phyloP scores from a whole-genome alignment of 1,284 basidiomycete genomes.

The Fomitiporia mediterranea region DNA sequence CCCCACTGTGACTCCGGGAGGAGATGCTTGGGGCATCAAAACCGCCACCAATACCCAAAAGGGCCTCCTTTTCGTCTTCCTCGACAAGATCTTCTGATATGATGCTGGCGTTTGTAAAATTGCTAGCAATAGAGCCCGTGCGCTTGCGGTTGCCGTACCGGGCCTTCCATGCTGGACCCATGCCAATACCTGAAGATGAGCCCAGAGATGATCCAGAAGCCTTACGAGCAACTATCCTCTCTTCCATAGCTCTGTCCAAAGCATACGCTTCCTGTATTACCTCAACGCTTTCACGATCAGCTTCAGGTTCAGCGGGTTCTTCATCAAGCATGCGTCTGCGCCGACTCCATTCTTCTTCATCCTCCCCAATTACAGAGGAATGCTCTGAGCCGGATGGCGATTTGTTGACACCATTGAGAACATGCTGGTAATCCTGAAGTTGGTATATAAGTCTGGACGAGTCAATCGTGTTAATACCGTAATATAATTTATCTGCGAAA shows the following conservation, averaged over 20 bases:
- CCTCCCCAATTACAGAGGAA: constrained; percentile 50
- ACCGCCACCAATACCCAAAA: constrained; percentile 62
- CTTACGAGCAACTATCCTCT: constrained; percentile 68
- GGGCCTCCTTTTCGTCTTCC: constrained; percentile 69
- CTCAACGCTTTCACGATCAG: constrained; percentile 49
- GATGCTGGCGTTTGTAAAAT: constrained; percentile 57
- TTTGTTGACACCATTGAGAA: constrained; percentile 50
- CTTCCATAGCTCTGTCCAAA: constrained; percentile 79
- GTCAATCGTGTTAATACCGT: constrained; percentile 18
- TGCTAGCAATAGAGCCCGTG: constrained; percentile 67
- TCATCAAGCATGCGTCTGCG: constrained; percentile 65
- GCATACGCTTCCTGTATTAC: constrained; percentile 70
- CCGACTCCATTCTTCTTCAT: constrained; percentile 83
- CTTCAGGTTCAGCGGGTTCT: constrained; percentile 39
- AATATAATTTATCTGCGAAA: constrained; percentile 14
- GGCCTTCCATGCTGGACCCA: constrained; percentile 60
- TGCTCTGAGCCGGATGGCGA: constrained; percentile 50
- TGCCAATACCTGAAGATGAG: constrained; percentile 58
- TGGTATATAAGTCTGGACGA: constrained; percentile 86
- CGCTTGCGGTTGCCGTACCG: constrained; percentile 62
- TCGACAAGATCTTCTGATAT: constrained; percentile 77
- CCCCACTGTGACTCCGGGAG: constrained; percentile 35
- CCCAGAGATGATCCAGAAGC: constrained; percentile 59
- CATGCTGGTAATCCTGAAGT: constrained; percentile 89
- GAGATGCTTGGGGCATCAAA: constrained; percentile 46